Percentiles rank a stretch among this genome's conserved stretches.
phyloP scores from a whole-genome alignment of 1,139 yeast genomes.

The Barnettozyma hawaiiensis region DNA sequence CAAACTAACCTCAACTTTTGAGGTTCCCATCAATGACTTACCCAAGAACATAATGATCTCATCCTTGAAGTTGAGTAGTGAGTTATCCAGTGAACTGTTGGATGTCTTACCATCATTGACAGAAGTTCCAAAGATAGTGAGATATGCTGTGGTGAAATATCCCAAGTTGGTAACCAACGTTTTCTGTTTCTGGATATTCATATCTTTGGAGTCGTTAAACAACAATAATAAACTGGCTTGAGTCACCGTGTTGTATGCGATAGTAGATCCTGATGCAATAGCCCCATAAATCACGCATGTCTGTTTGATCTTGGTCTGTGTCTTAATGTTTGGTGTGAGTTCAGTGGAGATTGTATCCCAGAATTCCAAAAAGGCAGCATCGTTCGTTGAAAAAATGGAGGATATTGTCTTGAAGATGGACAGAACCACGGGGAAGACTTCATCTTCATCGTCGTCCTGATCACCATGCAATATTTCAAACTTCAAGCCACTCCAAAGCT shows the following conservation, averaged over 20 bases:
- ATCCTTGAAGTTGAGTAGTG: constrained; percentile 51
- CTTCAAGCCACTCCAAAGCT: constrained; percentile 83
- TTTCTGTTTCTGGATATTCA: constrained; percentile 48
- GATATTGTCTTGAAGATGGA: constrained; percentile 42
- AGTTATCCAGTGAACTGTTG: constrained; percentile 19
- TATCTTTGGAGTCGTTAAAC: constrained; percentile 27
- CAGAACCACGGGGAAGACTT: constrained; percentile 40
- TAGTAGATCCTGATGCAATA: constrained; percentile 41
- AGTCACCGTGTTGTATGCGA: constrained; percentile 44
- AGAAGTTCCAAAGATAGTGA: constrained; percentile 29
- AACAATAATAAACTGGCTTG: constrained; percentile 34
- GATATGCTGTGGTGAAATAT: constrained; percentile 43
- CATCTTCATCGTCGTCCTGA: constrained; percentile 39
- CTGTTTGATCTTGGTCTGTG: constrained; percentile 53
- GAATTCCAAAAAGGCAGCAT: constrained; percentile 32
- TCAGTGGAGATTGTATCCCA: constrained; percentile 47
- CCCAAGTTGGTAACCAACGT: constrained; percentile 56
- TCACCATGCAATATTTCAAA: constrained; percentile 81
- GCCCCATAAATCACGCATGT: constrained; percentile 55
- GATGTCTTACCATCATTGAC: constrained; percentile 8
- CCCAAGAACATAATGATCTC: constrained; percentile 59
- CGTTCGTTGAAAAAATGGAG: constrained; percentile 28
- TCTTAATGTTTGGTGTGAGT: constrained; percentile 46
- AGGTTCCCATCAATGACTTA: constrained; percentile 59
- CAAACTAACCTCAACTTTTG: constrained; percentile 61